Evolutionary conservation across 495 filamentous ascomycete species (phyloP).

Genomic region (Penicillium atrosanguineum): DNA sequence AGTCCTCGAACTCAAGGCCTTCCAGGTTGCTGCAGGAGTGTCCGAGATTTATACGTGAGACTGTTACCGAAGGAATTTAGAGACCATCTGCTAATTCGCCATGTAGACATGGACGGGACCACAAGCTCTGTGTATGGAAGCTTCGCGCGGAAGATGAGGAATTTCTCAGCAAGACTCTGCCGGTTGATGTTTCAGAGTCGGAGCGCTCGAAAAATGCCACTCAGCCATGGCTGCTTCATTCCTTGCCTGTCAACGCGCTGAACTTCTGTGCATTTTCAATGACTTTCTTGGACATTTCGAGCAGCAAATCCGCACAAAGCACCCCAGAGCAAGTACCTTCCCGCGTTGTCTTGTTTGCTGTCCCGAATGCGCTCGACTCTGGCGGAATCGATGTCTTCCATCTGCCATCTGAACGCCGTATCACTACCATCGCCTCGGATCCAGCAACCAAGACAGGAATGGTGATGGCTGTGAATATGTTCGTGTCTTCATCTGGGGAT

Average conservation of each 20-base stretch:
- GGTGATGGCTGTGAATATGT: conserved; percentile 80
- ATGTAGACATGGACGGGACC: conserved; percentile 82
- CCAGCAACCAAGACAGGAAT: conserved; percentile 68
- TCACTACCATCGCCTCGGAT: conserved; percentile 62
- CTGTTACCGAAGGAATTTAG: background rate
- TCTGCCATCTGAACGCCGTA: conserved; percentile 68
- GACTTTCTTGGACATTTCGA: conserved; percentile 17
- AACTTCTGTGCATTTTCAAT: conserved; percentile 93
- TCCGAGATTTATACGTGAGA: conserved; percentile 68
- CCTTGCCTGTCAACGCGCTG: conserved; percentile 83
- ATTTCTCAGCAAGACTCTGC: conserved; percentile 64
- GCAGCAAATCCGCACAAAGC: background rate
- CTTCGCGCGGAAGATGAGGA: conserved; percentile 54
- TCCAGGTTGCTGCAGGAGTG: conserved; percentile 39
- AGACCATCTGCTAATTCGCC: conserved; percentile 1
- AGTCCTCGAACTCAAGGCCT: conserved; percentile 72
- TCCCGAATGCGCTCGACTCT: conserved; percentile 73
- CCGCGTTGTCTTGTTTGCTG: conserved; percentile 58
- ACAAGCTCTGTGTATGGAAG: conserved; percentile 83
- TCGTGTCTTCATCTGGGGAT: conserved; percentile 32
- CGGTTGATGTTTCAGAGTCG: conserved; percentile 53
- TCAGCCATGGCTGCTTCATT: conserved; percentile 82
- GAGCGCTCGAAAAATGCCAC: conserved; percentile 23
- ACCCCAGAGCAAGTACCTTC: conserved; percentile 1
- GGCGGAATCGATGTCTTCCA: conserved; percentile 85